These are phyloP conservation scores for Oxyria digyna DNA, from an alignment of 148 eudicot genomes.

Conservation along the genomic window DNA sequence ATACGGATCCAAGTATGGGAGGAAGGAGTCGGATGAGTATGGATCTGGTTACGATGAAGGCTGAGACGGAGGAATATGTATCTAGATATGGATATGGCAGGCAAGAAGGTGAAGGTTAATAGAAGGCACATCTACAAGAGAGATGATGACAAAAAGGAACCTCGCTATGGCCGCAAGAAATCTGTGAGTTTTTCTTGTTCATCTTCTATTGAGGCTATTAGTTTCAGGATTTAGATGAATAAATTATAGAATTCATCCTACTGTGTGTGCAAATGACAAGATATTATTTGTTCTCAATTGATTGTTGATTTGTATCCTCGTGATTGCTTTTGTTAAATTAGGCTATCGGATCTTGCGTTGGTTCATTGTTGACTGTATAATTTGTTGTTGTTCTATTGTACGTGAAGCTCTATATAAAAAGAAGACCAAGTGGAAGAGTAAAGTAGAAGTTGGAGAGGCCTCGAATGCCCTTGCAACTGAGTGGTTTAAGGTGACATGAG, in stretches of 20 bases:
- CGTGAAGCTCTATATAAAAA: constrained; percentile 29
- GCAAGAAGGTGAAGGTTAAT: constrained; percentile 14
- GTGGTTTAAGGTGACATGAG: constrained; percentile 36
- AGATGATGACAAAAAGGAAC: constrained; percentile 20
- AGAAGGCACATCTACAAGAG: constrained; percentile 30
- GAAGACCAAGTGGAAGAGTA: constrained; percentile 18
- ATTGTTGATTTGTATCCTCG: no score
- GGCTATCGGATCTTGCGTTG: no score
- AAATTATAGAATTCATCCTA: no score
- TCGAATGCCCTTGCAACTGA: constrained; percentile 17
- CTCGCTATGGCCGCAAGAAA: constrained; percentile 64
- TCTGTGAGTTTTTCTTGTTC: constrained; percentile 48
- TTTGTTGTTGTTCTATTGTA: no score
- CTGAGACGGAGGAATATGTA: constrained; percentile 3
- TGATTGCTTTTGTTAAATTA: no score
- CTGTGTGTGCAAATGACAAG: no score
- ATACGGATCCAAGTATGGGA: constrained; percentile 22
- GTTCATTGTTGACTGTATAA: no score
- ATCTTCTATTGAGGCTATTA: no score
- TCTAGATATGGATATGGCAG: constrained; percentile 3
- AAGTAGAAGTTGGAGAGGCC: constrained; percentile 16
- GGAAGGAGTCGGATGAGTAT: constrained; percentile 20
- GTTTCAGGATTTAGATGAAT: no score
- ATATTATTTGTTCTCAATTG: no score
- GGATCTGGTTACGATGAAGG: constrained; percentile 8